Evolutionary conservation across 2,329 filamentous ascomycete genomes (phyloP), one percentile per base, ranked within the genome.

Genomic region (Botryotinia narcissicola): DNA sequence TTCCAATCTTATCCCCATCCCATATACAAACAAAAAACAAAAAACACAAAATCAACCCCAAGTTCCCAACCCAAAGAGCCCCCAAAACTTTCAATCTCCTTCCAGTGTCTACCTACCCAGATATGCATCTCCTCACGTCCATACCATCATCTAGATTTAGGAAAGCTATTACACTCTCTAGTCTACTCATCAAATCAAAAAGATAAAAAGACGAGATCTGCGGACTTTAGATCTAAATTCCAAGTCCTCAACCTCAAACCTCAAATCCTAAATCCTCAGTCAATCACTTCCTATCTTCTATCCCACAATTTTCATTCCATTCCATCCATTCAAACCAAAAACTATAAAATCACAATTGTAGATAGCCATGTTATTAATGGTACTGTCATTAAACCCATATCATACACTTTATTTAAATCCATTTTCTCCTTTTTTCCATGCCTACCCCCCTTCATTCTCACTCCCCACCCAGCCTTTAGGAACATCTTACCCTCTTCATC

Each of bases 341-440:
- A 62, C 14, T 8, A 0, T 3, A 3, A 18, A 4, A 40, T 40
- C 3, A 9, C 6, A n/a, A 18, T 37, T 1, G 12, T 29, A 18
- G 51, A 54, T 54, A 29, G 35, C 29, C 22, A 25, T 60, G 32
- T 48, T 25, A 3, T 67, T 54, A 35, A 67, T 40, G 25, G 46
- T 54, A 54, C 64, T 67, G 64, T 54, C 48, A 54, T 67, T 54
- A n/a, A 54, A 54, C 32, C 25, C 46, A 37, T 67, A 54, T 67
- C 35, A 67, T 67, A 54, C 64, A 67, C 40, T 35, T 37, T 5
- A 51, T 18, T 10, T 8, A 22, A 16, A 22, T 63, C 7, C 22
- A 14, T 60, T 35, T 29, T 37, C 22, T 9, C n/a, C 20, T 22
- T 35, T 35, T 32, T 8, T 22, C 44, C 44, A 20, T 22, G 1